Evolutionary conservation across 495 filamentous ascomycete genomes (phyloP), one percentile per base, ranked within the genome.

Genomic region (Penicillium coffeae): DNA sequence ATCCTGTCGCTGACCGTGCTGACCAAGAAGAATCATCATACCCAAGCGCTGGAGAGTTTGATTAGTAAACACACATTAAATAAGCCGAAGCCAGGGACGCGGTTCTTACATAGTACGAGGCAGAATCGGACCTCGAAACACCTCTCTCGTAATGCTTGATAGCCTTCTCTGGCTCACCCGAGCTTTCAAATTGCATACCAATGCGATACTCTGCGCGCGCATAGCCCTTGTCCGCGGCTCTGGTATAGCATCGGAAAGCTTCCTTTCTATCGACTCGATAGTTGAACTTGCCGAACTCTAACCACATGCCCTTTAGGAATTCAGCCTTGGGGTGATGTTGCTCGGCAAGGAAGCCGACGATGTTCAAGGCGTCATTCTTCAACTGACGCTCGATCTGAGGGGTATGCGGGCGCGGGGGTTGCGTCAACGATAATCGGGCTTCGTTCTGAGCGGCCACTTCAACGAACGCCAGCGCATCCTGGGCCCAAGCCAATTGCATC

Each of bases 241-340:
- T 75, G 42, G 80, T 81, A 69, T 96, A 98, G 56, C 82, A 85
- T 38, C 83, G 66, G 64, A 91, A 97, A 14, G 93, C 93, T 67
- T 96, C 92, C 56, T 91, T 90, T 68, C 94, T 96, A 72, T 97
- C 92, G 49, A 87, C 73, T 15, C 87, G 82, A 53, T 81, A 81
- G 16, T 88, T 89, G 65, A 96, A 97, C 65, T 96, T 96, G 48
- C 93, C 93, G 72, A 97, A 97, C 65, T 98, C 93, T 25, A 95
- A 76, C 94, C 93, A 97, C 79, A 93, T 96, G 45, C 88, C 89
- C 64, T 83, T 84, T 74, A 98, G 89, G 62, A 96, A 97, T 54
- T 90, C 85, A 4, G 94, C 93, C 60, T 92, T 90, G 39, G 93
- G 93, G 57, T 98, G 93, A 51, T 84, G 82, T 67, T 98, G 93